These are phyloP conservation scores for Calonectria pauciramosa DNA, from an alignment of 2,329 filamentous ascomycete genomes.

Conservation along the genomic window DNA sequence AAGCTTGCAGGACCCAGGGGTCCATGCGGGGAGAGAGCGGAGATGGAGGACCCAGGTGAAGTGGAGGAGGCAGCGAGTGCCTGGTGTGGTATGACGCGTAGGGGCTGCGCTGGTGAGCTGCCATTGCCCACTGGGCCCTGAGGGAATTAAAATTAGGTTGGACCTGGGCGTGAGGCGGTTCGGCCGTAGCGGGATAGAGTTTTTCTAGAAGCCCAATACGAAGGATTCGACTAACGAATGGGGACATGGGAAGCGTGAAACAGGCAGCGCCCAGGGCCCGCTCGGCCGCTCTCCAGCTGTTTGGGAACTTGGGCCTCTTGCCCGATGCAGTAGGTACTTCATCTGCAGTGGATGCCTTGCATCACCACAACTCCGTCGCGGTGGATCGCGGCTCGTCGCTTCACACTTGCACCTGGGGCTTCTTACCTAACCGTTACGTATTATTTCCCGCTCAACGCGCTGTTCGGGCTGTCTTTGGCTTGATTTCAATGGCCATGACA, in stretches of 20 bases:
- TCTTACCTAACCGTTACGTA: slow-evolving; percentile 17
- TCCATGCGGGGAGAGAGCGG: slow-evolving; percentile 10
- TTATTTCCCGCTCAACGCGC: not conserved
- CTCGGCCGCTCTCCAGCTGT: not conserved
- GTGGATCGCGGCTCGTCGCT: not conserved
- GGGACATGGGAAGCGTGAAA: slow-evolving; percentile 5
- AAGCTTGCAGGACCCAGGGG: not conserved
- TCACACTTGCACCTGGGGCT: not conserved
- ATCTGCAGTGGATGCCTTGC: not conserved
- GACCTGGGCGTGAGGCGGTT: not conserved
- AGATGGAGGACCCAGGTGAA: not conserved
- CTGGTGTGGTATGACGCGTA: slow-evolving; percentile 2
- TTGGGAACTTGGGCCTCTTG: not conserved
- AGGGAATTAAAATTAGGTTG: slow-evolving; percentile 16
- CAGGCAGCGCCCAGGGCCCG: not conserved
- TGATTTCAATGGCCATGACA: not conserved
- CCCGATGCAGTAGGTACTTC: not conserved
- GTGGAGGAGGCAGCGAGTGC: not conserved
- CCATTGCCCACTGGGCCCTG: not conserved
- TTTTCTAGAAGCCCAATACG: slow-evolving; percentile 14
- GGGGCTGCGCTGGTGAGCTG: not conserved
- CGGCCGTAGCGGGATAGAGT: slow-evolving; percentile 4
- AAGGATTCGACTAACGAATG: slow-evolving; percentile 11
- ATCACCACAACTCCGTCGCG: not conserved
- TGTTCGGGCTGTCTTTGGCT: not conserved